phyloP scores from a whole-genome alignment of 306 rosid genomes.

The Myrica gale region DNA sequence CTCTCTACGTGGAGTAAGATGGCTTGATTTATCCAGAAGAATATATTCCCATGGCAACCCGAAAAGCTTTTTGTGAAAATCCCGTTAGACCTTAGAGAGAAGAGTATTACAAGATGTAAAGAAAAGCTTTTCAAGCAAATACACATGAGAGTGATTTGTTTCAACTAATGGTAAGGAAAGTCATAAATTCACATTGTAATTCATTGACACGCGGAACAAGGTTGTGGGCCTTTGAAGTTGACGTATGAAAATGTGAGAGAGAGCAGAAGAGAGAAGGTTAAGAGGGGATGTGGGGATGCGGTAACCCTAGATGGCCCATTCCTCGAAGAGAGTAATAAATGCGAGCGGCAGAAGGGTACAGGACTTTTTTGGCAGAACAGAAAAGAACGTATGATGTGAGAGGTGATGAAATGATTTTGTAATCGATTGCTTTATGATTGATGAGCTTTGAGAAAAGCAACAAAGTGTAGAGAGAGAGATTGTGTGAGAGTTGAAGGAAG shows the following conservation, averaged over 20 bases:
- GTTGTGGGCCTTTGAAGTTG: constrained; percentile 51
- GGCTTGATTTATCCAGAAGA: too few species aligned
- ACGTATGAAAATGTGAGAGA: constrained; percentile 28
- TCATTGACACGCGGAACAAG: constrained; percentile 46
- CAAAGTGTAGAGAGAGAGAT: background rate
- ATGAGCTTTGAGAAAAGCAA: constrained; percentile 36
- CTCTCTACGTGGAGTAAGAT: too few species aligned
- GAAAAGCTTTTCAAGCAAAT: background rate
- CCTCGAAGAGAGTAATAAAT: constrained; percentile 55
- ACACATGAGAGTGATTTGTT: background rate
- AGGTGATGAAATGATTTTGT: constrained; percentile 84
- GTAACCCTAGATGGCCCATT: constrained; percentile 39
- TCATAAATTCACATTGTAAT: background rate
- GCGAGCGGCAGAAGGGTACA: constrained; percentile 51
- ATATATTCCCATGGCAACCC: too few species aligned
- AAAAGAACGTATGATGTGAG: constrained; percentile 60
- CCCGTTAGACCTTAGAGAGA: too few species aligned
- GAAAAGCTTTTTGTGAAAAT: too few species aligned
- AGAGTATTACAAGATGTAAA: background rate
- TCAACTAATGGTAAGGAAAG: background rate
- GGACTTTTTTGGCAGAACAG: constrained; percentile 58
- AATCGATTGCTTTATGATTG: constrained; percentile 98
- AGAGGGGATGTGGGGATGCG: constrained; percentile 10
- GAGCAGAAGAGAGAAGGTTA: constrained; percentile 24
- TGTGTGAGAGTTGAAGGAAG: constrained; percentile 16